phyloP scores from a whole-genome alignment of 169 alveolate genomes.

The Theileria equi region DNA sequence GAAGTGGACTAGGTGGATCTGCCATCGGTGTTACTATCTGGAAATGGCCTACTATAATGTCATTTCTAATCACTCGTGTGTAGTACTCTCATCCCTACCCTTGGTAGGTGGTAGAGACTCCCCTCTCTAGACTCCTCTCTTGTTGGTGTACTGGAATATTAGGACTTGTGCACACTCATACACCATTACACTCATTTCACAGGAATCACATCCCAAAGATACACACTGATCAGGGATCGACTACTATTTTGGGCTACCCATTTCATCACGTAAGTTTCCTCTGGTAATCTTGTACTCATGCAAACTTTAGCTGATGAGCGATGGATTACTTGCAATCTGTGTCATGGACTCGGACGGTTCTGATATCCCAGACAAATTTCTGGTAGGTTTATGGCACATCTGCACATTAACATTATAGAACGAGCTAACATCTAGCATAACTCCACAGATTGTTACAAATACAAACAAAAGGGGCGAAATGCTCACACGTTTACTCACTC shows the following conservation, averaged over 20 bases:
- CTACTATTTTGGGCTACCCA: conserved; percentile 26
- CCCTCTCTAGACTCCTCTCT: no score
- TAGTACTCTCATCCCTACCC: no score
- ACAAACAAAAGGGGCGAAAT: conserved; percentile 28
- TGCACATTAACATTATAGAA: neutral
- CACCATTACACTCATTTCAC: neutral
- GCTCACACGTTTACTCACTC: conserved; percentile 31
- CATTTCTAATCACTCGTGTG: no score
- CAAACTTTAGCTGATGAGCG: conserved; percentile 8
- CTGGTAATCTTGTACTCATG: neutral
- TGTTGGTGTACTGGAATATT: no score
- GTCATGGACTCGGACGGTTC: conserved; percentile 32
- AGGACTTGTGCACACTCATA: no score
- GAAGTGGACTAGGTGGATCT: no score
- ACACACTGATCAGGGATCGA: conserved; percentile 10
- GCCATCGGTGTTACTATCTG: no score
- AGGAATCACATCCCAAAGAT: conserved; percentile 41
- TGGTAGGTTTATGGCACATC: conserved; percentile 10
- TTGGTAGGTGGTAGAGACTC: no score
- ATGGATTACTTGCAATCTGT: conserved; percentile 27
- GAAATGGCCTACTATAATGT: no score
- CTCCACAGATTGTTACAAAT: conserved; percentile 25
- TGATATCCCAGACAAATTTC: conserved; percentile 39
- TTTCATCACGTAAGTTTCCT: conserved; percentile 29
- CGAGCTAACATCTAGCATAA: conserved; percentile 34